These are phyloP conservation scores for Melanomma pulvis-pyrius DNA, from an alignment of 495 filamentous ascomycete genomes.

Conservation along the genomic window DNA sequence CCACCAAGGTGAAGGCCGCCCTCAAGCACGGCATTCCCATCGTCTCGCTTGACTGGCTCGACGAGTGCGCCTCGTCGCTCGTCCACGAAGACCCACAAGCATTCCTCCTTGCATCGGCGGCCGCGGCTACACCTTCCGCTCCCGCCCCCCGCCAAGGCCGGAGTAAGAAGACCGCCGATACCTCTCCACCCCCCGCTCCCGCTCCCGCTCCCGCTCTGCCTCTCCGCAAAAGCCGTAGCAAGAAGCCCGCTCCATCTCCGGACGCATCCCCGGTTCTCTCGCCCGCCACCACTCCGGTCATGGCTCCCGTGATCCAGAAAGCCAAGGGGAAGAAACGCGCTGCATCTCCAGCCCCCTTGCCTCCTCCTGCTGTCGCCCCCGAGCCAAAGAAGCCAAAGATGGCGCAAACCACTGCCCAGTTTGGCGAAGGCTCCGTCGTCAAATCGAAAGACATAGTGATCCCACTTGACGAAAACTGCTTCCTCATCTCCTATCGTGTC, in stretches of 20 bases:
- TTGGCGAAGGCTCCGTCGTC: conserved; percentile 51
- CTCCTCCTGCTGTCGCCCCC: neutral
- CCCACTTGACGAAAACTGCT: conserved; percentile 56
- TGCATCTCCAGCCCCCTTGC: neutral
- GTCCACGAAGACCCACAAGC: conserved; percentile 51
- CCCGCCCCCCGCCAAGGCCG: neutral
- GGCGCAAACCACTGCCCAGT: conserved; percentile 18
- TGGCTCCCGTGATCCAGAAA: neutral
- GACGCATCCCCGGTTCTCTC: neutral
- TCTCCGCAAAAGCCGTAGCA: conserved; percentile 20
- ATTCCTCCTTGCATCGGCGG: conserved; percentile 41
- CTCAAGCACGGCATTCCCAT: conserved; percentile 53
- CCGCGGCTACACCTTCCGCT: neutral
- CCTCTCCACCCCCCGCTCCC: conserved; percentile 21
- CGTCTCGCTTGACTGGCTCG: conserved; percentile 66
- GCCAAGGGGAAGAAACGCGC: neutral
- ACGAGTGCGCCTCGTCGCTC: conserved; percentile 52
- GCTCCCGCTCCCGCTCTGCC: conserved; percentile 26
- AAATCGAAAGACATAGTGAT: conserved; percentile 48
- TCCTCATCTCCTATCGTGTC: conserved; percentile 50
- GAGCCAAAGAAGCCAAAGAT: conserved; percentile 34
- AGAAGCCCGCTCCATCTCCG: conserved; percentile 10
- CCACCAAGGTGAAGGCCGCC: conserved; percentile 33
- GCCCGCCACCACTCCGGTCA: neutral
- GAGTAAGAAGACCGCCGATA: conserved; percentile 22